A percentile compares a stretch with the other conserved stretches of the same genome.
Evolutionary conservation across 2,329 filamentous ascomycete species (phyloP).

Genomic region (Coniochaeta sp.): DNA sequence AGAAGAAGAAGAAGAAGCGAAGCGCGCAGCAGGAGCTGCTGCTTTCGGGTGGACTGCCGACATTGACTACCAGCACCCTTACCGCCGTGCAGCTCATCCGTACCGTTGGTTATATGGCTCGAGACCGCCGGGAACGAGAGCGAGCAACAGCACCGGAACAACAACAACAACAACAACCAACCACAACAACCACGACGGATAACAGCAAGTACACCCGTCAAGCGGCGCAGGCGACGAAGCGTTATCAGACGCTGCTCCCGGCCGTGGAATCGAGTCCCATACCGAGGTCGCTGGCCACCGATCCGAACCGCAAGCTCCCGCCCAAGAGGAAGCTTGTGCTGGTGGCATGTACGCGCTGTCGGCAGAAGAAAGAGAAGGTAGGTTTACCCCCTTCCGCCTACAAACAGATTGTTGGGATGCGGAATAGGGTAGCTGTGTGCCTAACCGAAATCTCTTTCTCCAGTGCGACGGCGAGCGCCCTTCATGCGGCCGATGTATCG

Average conservation of each 20-base stretch:
- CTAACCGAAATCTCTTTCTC: neutral
- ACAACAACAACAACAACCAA: neutral
- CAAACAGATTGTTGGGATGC: no score
- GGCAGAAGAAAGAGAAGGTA: constrained; percentile 2
- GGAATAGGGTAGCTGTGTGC: no score
- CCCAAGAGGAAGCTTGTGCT: constrained; percentile 2
- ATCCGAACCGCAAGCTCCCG: constrained; percentile 1
- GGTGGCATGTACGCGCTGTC: neutral
- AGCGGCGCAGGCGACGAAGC: neutral
- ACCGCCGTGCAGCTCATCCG: no score
- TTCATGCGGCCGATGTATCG: constrained; percentile 8
- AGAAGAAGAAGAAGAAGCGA: no score
- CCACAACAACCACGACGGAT: no score
- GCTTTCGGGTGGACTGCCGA: no score
- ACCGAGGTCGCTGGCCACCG: neutral
- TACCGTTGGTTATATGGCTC: no score
- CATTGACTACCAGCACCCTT: no score
- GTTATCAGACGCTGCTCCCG: constrained; percentile 3
- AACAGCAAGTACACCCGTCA: no score
- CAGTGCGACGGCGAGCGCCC: constrained; percentile 11
- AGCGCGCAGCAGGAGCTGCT: no score
- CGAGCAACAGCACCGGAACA: neutral
- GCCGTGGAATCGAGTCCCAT: neutral
- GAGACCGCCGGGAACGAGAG: neutral
- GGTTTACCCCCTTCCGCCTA: no score